phyloP scores from a whole-genome alignment of 495 filamentous ascomycete genomes.

The Penicillium manginii region DNA sequence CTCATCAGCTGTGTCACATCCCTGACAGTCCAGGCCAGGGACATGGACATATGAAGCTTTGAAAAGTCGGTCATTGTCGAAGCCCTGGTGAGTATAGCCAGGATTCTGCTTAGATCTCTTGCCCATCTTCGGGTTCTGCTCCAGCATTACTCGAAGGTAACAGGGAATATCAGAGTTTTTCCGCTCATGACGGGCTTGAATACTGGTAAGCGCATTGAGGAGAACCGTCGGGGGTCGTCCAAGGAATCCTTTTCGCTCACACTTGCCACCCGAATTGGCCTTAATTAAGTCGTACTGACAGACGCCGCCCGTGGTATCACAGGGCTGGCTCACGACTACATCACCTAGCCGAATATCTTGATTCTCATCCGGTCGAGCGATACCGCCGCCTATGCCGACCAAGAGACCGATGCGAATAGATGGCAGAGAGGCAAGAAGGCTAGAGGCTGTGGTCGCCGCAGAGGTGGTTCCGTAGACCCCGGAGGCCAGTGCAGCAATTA shows the following conservation, averaged over 20 bases:
- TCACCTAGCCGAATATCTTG: constrained; percentile 33
- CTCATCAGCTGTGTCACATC: constrained; percentile 7
- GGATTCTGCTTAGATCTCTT: no score
- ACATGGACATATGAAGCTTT: constrained; percentile 3
- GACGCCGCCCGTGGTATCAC: constrained; percentile 17
- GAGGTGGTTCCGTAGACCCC: background rate
- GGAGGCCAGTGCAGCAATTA: constrained; percentile 21
- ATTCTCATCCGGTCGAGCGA: constrained; percentile 16
- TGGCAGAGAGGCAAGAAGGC: constrained; percentile 27
- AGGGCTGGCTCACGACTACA: constrained; percentile 24
- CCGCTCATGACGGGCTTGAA: constrained; percentile 1
- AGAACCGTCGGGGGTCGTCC: background rate
- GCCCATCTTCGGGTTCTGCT: constrained; percentile 15
- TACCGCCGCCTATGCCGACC: constrained; percentile 32
- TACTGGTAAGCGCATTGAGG: background rate
- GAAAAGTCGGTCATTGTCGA: constrained; percentile 14
- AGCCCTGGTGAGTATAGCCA: constrained; percentile 11
- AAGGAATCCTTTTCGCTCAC: background rate
- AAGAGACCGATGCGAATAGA: constrained; percentile 24
- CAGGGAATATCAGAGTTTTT: constrained; percentile 22
- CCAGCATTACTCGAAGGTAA: constrained; percentile 22
- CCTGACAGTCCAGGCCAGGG: background rate
- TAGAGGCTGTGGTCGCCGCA: constrained; percentile 26
- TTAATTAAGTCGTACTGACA: constrained; percentile 27
- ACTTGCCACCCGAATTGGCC: constrained; percentile 3